Evolutionary conservation across 257 asterid species (phyloP), one percentile per base, ranked within the genome.

Genomic region (Ajuga chamaepitys): DNA sequence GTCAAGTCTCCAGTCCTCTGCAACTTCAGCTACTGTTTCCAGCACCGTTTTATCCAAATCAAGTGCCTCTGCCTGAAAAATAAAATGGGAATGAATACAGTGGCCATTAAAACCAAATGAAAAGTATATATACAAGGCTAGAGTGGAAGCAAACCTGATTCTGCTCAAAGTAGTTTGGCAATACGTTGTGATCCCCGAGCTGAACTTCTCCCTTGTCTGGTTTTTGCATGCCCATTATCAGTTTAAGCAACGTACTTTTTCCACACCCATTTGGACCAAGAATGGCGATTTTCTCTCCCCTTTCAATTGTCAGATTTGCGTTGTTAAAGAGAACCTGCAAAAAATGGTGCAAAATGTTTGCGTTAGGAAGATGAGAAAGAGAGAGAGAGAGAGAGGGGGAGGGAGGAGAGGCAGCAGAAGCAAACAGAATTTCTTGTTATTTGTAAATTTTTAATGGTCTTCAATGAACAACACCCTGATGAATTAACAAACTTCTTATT

Each of bases 231-330:
- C 89, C 95, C 97, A 94, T 94, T 58, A 89, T 86, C 82, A 94
- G 81, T 72, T 94, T 88, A 50, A 94, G 96, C 68, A 94, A 80
- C 9, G 96, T 88, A 73, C 99, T 94, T 74, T 94, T 94, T 46
- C 99, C 99, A 72, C 99, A 94, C 10, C 99, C 99, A 65, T 94
- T 94, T 56, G 99, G 97, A 44, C 99, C 99, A 72, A 94, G 82
- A 77, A 94, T 88, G 48, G 99, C 97, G n/a, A 94, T 81, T 78
- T 94, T 94, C 61, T 94, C 99, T 51, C 96, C 97, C 75, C 81
- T 88, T 79, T 85, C 88, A 25, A 94, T 90, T 9, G 95, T 81
- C 77, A 94, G 76, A 73, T 86, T 88, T 3, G 94, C 99, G 72
- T 86, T 85, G 69, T 74, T 90, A 56, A 94, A 90, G 9, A 94